These are phyloP conservation scores for Dendrobium huoshanense DNA, from an alignment of 106 monocot genomes.

Conservation along the genomic window DNA sequence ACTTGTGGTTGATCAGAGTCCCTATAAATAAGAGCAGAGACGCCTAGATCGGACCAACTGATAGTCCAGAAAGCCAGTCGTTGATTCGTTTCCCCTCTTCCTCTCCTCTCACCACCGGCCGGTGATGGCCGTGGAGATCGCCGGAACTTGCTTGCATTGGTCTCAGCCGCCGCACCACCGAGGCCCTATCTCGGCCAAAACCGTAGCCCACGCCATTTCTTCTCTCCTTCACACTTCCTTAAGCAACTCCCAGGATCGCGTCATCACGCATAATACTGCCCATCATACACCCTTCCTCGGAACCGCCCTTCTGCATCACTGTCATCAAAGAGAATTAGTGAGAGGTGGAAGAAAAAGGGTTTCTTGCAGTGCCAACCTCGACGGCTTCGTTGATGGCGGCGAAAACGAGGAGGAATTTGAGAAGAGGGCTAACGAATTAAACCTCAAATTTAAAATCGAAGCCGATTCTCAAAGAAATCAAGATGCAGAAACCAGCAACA, in stretches of 20 bases:
- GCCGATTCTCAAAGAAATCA: background rate
- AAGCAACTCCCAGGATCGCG: background rate
- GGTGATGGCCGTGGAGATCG: conserved; percentile 11
- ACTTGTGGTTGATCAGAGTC: background rate
- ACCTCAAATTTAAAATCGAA: background rate
- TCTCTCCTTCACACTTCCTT: background rate
- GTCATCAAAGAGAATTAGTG: background rate
- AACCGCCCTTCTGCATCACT: background rate
- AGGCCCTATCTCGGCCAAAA: background rate
- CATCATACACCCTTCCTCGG: background rate
- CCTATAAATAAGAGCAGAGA: background rate
- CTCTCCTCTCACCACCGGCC: background rate
- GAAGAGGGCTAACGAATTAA: conserved; percentile 23
- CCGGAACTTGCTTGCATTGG: conserved; percentile 13
- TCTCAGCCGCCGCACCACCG: background rate
- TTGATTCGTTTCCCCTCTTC: background rate
- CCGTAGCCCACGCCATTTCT: background rate
- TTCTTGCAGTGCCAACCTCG: conserved; percentile 21
- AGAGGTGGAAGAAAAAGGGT: background rate
- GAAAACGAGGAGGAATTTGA: conserved; percentile 40
- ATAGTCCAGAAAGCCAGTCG: background rate
- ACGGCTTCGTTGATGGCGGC: conserved; percentile 13
- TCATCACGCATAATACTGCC: background rate
- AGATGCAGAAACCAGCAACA: conserved; percentile 7
- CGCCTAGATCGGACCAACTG: background rate